Evolutionary conservation across 768 basidiomycete genomes (phyloP).

Genomic region (Tylopilus vinaceipallidus): DNA sequence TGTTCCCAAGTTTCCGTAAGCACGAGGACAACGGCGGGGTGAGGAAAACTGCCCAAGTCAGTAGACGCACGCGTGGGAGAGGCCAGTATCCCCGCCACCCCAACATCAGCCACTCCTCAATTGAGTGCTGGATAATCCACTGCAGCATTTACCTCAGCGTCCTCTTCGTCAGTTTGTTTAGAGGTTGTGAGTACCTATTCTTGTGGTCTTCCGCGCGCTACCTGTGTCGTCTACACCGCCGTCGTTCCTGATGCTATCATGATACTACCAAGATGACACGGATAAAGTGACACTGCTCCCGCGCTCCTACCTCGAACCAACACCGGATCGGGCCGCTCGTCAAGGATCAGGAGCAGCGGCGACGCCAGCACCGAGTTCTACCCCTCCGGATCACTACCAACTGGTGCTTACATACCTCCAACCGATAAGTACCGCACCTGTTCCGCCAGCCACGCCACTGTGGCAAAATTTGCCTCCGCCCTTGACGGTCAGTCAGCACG

Average conservation of each 20-base stretch:
- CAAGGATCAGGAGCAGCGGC: background rate
- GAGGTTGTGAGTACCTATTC: slow-evolving; percentile 11
- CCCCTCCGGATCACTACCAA: background rate
- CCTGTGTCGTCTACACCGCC: slow-evolving; percentile 14
- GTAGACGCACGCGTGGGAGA: too few species aligned
- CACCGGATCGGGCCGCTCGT: slow-evolving; percentile 4
- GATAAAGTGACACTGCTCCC: slow-evolving; percentile 30
- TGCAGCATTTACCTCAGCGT: background rate
- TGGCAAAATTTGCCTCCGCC: slow-evolving; percentile 23
- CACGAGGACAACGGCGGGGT: too few species aligned
- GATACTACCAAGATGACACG: slow-evolving; percentile 34
- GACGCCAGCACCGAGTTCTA: slow-evolving; percentile 12
- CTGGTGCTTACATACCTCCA: slow-evolving; percentile 3
- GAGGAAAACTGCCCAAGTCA: too few species aligned
- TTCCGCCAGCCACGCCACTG: slow-evolving; percentile 18
- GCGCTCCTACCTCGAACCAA: slow-evolving; percentile 4
- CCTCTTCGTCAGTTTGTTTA: too few species aligned
- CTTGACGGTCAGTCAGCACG: slow-evolving; percentile 17
- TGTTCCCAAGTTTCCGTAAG: too few species aligned
- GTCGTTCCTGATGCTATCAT: slow-evolving; percentile 13
- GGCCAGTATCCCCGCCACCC: background rate
- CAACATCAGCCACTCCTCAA: background rate
- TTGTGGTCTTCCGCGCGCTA: slow-evolving; percentile 9
- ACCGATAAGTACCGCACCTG: slow-evolving; percentile 12
- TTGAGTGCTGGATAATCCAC: slow-evolving; percentile 1